phyloP scores from a whole-genome alignment of 202 grass and related monocot species.

The Musa balbisiana region DNA sequence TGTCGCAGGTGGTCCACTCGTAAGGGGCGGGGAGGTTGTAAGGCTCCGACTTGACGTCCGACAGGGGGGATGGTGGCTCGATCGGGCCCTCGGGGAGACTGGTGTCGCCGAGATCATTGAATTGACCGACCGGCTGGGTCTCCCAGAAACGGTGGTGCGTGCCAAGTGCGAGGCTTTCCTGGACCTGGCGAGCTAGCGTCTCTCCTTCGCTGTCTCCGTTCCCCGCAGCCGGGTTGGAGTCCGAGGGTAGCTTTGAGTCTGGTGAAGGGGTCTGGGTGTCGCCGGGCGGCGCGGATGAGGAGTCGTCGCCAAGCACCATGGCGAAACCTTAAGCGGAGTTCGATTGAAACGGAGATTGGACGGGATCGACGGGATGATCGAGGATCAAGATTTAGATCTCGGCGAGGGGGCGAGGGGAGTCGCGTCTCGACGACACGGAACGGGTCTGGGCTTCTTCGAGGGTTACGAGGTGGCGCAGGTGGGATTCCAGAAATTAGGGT shows the following conservation, averaged over 20 bases:
- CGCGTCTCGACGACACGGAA: too few species aligned
- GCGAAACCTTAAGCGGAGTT: not conserved
- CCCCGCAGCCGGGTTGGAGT: constrained; percentile 1
- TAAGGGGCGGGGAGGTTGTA: constrained; percentile 69
- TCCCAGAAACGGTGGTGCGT: constrained; percentile 92
- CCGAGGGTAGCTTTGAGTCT: not conserved
- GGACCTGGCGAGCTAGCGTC: constrained; percentile 58
- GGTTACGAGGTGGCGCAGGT: too few species aligned
- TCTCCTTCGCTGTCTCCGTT: constrained; percentile 26
- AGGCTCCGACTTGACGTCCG: constrained; percentile 77
- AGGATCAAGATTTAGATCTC: too few species aligned
- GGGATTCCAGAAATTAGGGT: too few species aligned
- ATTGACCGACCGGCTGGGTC: constrained; percentile 92
- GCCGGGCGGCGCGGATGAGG: not conserved
- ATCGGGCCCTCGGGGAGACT: constrained; percentile 68
- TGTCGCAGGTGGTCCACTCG: constrained; percentile 94
- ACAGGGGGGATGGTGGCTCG: constrained; percentile 55
- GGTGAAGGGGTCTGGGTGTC: not conserved
- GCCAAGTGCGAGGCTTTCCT: constrained; percentile 56
- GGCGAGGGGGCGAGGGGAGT: too few species aligned
- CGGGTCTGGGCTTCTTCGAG: too few species aligned
- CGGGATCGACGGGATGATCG: too few species aligned
- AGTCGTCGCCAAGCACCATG: not conserved
- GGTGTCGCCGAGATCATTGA: constrained; percentile 49
- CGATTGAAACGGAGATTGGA: too few species aligned